phyloP scores from a whole-genome alignment of 148 eudicot species.

The Suaeda aralocaspica region DNA sequence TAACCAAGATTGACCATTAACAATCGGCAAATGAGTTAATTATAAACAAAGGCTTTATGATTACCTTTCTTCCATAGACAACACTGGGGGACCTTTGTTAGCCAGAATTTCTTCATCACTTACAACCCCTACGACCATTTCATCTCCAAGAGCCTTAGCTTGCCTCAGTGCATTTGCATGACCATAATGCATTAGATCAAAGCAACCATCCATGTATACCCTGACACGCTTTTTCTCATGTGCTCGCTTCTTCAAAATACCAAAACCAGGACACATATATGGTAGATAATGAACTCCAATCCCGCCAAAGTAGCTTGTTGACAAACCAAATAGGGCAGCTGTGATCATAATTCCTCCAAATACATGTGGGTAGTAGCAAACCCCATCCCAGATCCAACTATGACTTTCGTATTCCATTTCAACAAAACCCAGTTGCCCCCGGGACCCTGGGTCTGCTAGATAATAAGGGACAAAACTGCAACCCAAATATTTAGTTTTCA shows the following conservation, averaged over 20 bases:
- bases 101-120: constrained; percentile 89
- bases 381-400: constrained; percentile 70
- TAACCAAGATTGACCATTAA: neutral
- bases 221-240: constrained; percentile 55
- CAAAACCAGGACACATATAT: constrained; percentile 53
- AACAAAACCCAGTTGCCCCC: constrained; percentile 33
- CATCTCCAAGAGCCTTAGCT: constrained; percentile 91
- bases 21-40: neutral
- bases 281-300: constrained; percentile 66
- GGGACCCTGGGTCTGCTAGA: constrained; percentile 36
- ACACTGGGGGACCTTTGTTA: constrained; percentile 91
- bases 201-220: constrained; percentile 98
- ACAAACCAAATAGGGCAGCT: constrained; percentile 77
- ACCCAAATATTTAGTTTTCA: constrained; percentile 4
- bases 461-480: constrained; percentile 39
- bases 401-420: constrained; percentile 68
- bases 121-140: constrained; percentile 81
- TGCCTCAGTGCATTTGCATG: constrained; percentile 98
- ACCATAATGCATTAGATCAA: constrained; percentile 97
- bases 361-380: constrained; percentile 67
- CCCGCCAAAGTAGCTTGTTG: constrained; percentile 75
- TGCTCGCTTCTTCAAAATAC: constrained; percentile 55
- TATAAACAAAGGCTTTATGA: neutral
- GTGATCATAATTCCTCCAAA: constrained; percentile 88
- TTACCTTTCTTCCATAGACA: constrained; percentile 94